Percentiles rank a stretch among this genome's conserved stretches.
Evolutionary conservation across 257 asterid species (phyloP).

Genomic region (Haberlea rhodopensis): DNA sequence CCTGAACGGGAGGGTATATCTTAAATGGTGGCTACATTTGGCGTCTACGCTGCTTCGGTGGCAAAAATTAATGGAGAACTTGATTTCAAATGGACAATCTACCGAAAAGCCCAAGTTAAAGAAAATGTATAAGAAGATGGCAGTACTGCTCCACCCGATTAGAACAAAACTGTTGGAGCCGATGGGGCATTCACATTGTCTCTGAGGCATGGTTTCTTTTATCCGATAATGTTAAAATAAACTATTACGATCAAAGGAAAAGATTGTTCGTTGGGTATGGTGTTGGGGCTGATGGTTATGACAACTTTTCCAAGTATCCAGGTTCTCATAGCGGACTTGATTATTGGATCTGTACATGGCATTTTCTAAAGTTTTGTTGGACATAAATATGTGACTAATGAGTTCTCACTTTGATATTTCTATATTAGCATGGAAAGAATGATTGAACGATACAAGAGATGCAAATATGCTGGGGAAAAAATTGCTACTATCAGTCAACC

Average conservation of each 20-base stretch:
- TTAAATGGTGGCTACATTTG: slow-evolving; percentile 87
- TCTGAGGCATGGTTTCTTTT: slow-evolving; percentile 83
- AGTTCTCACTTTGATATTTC: slow-evolving; percentile 11
- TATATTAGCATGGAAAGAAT: slow-evolving; percentile 59
- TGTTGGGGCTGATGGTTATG: slow-evolving; percentile 42
- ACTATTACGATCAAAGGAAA: slow-evolving; percentile 66
- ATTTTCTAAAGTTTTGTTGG: too few relatives aligned
- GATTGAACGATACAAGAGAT: slow-evolving; percentile 60
- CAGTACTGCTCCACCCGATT: slow-evolving; percentile 93
- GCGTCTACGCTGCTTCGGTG: slow-evolving; percentile 77
- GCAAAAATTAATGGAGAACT: slow-evolving; percentile 68
- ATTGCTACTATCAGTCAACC: slow-evolving; percentile 29
- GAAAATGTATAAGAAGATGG: slow-evolving; percentile 85
- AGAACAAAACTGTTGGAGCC: slow-evolving; percentile 87
- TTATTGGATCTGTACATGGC: too few relatives aligned
- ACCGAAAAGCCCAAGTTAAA: slow-evolving; percentile 70
- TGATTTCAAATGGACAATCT: slow-evolving; percentile 70
- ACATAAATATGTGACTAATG: too few relatives aligned
- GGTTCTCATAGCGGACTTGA: slow-evolving; percentile 60
- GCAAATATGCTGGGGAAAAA: slow-evolving; percentile 41
- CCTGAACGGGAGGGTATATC: slow-evolving; percentile 81
- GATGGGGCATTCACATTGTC: slow-evolving; percentile 80
- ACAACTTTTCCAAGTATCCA: slow-evolving; percentile 44
- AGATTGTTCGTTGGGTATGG: slow-evolving; percentile 37
- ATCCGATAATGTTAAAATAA: slow-evolving; percentile 54